A percentile compares a stretch with the other conserved stretches of the same genome.
Evolutionary conservation across 1,284 basidiomycete species (phyloP).

Genomic region (Ganoderma multipileum): DNA sequence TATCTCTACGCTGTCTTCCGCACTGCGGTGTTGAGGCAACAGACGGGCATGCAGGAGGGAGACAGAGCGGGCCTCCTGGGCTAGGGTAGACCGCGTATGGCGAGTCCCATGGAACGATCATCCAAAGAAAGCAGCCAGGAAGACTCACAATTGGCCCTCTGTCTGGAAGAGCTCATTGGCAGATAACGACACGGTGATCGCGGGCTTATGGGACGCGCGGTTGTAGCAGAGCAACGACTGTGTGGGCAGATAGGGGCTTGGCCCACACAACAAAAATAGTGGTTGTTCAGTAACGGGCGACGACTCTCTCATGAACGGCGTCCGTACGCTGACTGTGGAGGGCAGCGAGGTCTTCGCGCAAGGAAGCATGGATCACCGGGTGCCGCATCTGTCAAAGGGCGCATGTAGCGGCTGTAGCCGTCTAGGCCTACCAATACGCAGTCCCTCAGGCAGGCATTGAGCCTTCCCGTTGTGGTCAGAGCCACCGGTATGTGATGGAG

Average conservation of each 20-base stretch:
- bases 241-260: constrained; percentile 3
- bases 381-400: background rate
- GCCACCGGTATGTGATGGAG: background rate
- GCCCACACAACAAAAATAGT: background rate
- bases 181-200: constrained; percentile 4
- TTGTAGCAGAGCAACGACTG: background rate
- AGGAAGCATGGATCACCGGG: background rate
- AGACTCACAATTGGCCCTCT: no score
- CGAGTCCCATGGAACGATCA: constrained; percentile 1
- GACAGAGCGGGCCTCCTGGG: background rate
- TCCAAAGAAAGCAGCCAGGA: background rate
- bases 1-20: background rate
- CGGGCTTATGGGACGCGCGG: background rate
- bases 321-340: background rate
- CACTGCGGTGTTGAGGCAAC: background rate
- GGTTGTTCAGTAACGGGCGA: background rate
- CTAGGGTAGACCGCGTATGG: background rate
- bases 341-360: background rate
- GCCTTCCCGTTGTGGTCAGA: background rate
- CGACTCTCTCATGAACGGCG: background rate
- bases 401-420: no score
- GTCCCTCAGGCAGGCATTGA: background rate
- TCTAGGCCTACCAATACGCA: background rate
- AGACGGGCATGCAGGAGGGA: background rate
- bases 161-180: background rate